Conservation (phyloP, 495 filamentous ascomycete genomes). For the Neurospora sp. region DNA sequence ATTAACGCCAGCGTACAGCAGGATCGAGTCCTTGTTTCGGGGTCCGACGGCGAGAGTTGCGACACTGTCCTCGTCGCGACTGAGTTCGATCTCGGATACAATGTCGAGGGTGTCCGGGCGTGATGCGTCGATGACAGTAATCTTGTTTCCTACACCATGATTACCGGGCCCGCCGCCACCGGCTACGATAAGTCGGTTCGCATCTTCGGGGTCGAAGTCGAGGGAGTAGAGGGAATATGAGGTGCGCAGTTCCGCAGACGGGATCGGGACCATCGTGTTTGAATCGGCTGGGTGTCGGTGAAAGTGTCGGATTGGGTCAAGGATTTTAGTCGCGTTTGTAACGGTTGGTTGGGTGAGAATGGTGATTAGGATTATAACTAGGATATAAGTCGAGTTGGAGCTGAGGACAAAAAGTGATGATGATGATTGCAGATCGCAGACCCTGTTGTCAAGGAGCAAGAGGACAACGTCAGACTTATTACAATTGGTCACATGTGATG, state of each 20-base stretch:
- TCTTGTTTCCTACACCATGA: conserved; percentile 84
- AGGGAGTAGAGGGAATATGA: conserved; percentile 83
- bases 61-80: conserved; percentile 83
- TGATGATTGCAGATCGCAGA: not conserved
- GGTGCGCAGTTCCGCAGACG: conserved; percentile 29
- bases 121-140: conserved; percentile 64
- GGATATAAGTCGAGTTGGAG: not conserved
- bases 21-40: conserved; percentile 41
- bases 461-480: not conserved
- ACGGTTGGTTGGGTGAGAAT: not conserved
- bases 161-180: conserved; percentile 82
- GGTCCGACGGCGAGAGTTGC: conserved; percentile 64
- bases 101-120: conserved; percentile 48
- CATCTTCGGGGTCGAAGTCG: conserved; percentile 78
- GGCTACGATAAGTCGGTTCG: conserved; percentile 66
- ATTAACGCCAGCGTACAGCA: conserved; percentile 78
- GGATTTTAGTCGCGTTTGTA: not conserved
- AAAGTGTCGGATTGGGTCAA: not conserved
- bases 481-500: not conserved
- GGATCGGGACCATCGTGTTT: conserved; percentile 18
- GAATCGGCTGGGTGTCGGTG: not conserved
- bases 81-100: conserved; percentile 67
- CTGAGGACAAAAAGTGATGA: not conserved
- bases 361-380: not conserved
- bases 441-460: not conserved